Conservation (phyloP, 768 basidiomycete genomes). For the Dentipellis fragilis region DNA sequence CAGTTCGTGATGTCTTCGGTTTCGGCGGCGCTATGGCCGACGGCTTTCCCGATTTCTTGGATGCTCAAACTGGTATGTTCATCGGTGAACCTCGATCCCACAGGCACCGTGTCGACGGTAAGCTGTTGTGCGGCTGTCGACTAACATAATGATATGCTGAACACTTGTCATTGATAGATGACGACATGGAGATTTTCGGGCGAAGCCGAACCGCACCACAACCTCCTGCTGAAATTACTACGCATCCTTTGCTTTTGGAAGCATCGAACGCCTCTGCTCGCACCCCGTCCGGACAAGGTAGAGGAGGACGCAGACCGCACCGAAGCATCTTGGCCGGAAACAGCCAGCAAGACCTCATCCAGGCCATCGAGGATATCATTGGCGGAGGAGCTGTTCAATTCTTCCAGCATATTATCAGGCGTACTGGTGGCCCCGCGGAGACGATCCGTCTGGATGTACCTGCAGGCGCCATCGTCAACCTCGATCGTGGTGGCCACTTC, state of each 20-base stretch:
- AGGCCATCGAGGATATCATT: slow-evolving; percentile 74
- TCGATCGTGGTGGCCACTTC: slow-evolving; percentile 39
- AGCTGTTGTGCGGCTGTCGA: background rate
- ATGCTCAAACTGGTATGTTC: slow-evolving; percentile 11
- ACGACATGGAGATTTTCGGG: slow-evolving; percentile 55
- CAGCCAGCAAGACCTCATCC: slow-evolving; percentile 44
- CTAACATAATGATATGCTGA: background rate
- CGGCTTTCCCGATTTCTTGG: slow-evolving; percentile 14
- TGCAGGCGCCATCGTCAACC: slow-evolving; percentile 47
- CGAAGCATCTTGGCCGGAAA: slow-evolving; percentile 37
- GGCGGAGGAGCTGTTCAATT: slow-evolving; percentile 76
- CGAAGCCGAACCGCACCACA: slow-evolving; percentile 41
- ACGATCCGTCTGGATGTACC: slow-evolving; percentile 74
- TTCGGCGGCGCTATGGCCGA: slow-evolving; percentile 11
- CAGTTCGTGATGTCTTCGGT: slow-evolving; percentile 11
- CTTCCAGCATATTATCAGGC: slow-evolving; percentile 70
- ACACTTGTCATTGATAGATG: slow-evolving; percentile 22
- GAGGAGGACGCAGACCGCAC: slow-evolving; percentile 28
- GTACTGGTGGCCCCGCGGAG: slow-evolving; percentile 40
- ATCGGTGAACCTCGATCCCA: slow-evolving; percentile 11
- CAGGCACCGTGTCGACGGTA: slow-evolving; percentile 11
- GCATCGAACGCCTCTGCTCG: slow-evolving; percentile 37
- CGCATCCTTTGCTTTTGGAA: slow-evolving; percentile 77
- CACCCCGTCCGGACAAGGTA: slow-evolving; percentile 32
- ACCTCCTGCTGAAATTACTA: slow-evolving; percentile 57